phyloP scores from a whole-genome alignment of 306 rosid species.

The Morella rubra region DNA sequence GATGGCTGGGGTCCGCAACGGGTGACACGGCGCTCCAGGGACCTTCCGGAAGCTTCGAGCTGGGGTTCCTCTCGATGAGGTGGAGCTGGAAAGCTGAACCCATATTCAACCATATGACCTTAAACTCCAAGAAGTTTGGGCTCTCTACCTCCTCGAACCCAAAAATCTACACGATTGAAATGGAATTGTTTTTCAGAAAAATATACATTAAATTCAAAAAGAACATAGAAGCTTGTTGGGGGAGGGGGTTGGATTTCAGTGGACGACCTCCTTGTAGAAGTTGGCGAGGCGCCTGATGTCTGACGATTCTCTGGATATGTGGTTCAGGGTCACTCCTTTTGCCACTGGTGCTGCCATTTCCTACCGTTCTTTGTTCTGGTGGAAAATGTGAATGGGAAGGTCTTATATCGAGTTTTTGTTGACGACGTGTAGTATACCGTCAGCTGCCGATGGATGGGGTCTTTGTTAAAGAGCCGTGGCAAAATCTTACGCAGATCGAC shows the following conservation, averaged over 20 bases:
- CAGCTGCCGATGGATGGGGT: neutral
- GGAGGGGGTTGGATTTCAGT: no score
- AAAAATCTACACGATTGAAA: constrained; percentile 40
- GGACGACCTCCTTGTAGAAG: constrained; percentile 63
- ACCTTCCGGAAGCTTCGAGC: constrained; percentile 68
- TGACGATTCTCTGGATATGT: constrained; percentile 70
- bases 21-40: constrained; percentile 74
- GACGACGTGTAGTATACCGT: neutral
- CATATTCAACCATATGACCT: constrained; percentile 67
- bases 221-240: neutral
- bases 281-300: constrained; percentile 68
- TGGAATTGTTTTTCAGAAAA: neutral
- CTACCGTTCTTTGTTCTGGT: neutral
- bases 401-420: no score
- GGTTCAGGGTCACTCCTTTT: constrained; percentile 49
- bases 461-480: neutral
- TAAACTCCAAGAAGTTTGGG: constrained; percentile 60
- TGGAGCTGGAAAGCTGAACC: constrained; percentile 54
- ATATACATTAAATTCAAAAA: neutral
- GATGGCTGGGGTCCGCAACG: constrained; percentile 62
- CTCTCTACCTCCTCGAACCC: constrained; percentile 73
- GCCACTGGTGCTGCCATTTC: constrained; percentile 45
- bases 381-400: neutral
- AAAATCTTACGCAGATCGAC: no score
- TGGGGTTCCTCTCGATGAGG: constrained; percentile 66